Conservation (phyloP, 495 filamentous ascomycete genomes). For the Xylaria acuta region DNA sequence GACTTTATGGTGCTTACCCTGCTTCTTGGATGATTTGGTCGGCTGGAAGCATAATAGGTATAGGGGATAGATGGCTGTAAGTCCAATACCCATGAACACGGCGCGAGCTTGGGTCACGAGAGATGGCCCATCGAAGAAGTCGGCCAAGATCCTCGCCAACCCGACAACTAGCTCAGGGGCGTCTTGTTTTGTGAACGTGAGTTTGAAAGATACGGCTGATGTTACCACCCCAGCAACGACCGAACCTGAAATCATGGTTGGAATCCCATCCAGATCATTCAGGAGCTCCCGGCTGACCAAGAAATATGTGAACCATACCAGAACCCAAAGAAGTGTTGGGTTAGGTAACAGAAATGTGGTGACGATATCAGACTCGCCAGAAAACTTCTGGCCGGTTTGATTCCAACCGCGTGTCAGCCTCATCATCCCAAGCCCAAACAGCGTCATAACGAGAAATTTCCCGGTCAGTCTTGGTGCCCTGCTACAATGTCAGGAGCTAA, state of each 20-base stretch:
- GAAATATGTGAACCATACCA: slow-evolving; percentile 74
- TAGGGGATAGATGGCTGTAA: slow-evolving; percentile 48
- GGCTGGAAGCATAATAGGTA: slow-evolving; percentile 33
- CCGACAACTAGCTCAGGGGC: slow-evolving; percentile 79
- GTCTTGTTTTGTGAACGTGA: slow-evolving; percentile 81
- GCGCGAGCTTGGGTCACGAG: slow-evolving; percentile 59
- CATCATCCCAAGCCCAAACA: slow-evolving; percentile 53
- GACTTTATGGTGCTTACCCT: slow-evolving; percentile 33
- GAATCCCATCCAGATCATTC: slow-evolving; percentile 43
- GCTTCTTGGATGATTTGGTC: slow-evolving; percentile 31
- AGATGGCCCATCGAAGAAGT: slow-evolving; percentile 50
- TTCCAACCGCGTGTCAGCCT: slow-evolving; percentile 84
- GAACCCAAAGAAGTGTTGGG: slow-evolving; percentile 71
- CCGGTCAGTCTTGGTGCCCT: slow-evolving; percentile 26
- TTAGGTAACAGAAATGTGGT: slow-evolving; percentile 67
- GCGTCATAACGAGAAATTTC: slow-evolving; percentile 21
- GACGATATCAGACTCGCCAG: slow-evolving; percentile 85
- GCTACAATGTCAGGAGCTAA: slow-evolving; percentile 21
- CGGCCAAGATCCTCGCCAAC: slow-evolving; percentile 51
- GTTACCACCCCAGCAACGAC: slow-evolving; percentile 49
- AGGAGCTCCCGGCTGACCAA: slow-evolving; percentile 44
- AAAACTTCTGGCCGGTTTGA: slow-evolving; percentile 94
- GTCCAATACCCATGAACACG: slow-evolving; percentile 60
- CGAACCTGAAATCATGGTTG: slow-evolving; percentile 35
- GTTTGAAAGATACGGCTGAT: slow-evolving; percentile 79